phyloP scores from a whole-genome alignment of 225 moss, liverwort and hornwort genomes.

The Antitrichia curtipendula region DNA sequence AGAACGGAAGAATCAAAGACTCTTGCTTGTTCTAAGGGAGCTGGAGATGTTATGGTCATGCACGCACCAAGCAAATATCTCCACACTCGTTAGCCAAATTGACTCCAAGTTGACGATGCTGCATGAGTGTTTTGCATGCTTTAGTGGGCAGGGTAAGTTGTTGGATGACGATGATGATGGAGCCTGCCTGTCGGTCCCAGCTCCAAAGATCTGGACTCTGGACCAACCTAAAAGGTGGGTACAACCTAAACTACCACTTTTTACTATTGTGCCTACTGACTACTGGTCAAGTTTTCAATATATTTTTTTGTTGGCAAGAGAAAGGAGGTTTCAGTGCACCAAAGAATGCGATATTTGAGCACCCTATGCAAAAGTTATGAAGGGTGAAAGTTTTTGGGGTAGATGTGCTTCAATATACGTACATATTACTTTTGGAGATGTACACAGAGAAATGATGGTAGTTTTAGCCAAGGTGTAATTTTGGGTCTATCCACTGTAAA shows the following conservation, averaged over 20 bases:
- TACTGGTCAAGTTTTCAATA: not conserved
- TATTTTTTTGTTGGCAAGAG: not conserved
- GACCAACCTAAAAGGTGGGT: too few relatives aligned
- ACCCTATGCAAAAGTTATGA: too few relatives aligned
- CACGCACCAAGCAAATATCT: not conserved
- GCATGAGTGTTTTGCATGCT: not conserved
- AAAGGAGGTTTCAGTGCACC: not conserved
- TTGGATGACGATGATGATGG: too few relatives aligned
- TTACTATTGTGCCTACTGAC: too few relatives aligned
- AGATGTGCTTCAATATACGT: not conserved
- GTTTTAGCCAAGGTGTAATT: rapidly evolving
- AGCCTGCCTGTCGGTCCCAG: not conserved
- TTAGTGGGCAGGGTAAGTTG: too few relatives aligned
- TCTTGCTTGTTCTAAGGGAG: not conserved
- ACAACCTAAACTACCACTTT: not conserved
- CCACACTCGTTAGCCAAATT: not conserved
- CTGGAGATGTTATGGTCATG: not conserved
- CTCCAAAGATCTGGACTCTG: not conserved
- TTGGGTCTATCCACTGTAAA: not conserved
- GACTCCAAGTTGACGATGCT: too few relatives aligned
- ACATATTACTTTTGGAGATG: not conserved
- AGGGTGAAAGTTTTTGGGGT: not conserved
- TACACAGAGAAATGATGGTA: rapidly evolving
- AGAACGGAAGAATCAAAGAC: not conserved
- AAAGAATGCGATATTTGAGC: not conserved